A percentile compares a stretch with the other conserved stretches of the same genome.
Conservation (phyloP, 1,284 basidiomycete genomes). For the Binderoboletus segoi region DNA sequence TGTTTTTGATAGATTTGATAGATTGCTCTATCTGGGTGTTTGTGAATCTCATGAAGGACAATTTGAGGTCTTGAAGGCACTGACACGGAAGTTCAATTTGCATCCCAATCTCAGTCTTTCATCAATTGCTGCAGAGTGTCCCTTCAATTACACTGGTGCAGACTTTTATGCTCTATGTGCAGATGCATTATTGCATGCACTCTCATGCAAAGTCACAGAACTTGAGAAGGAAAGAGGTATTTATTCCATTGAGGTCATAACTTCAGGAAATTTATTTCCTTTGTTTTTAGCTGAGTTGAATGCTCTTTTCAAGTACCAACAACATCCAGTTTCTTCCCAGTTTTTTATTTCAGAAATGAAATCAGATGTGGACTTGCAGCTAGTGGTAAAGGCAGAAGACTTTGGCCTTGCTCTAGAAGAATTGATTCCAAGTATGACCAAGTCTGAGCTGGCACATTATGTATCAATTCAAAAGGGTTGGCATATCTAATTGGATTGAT, state of each 20-base stretch:
- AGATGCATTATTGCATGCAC: constrained; percentile 94
- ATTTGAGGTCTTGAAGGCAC: constrained; percentile 83
- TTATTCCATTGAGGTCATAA: neutral
- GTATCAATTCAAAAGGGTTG: constrained; percentile 26
- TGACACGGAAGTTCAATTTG: constrained; percentile 92
- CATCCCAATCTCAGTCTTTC: constrained; percentile 70
- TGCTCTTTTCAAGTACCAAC: constrained; percentile 46
- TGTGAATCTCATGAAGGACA: constrained; percentile 88
- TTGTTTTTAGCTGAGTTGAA: constrained; percentile 52
- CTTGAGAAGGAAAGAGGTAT: constrained; percentile 75
- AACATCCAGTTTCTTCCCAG: constrained; percentile 82
- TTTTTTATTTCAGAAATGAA: constrained; percentile 93
- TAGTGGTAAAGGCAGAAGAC: constrained; percentile 74
- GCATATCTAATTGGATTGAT: too few species aligned
- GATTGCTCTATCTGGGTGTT: constrained; percentile 96
- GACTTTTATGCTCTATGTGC: constrained; percentile 98
- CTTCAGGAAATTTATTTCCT: neutral
- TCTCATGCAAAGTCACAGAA: constrained; percentile 84
- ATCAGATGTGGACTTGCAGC: constrained; percentile 67
- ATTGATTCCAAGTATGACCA: constrained; percentile 87
- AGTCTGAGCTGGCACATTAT: constrained; percentile 91
- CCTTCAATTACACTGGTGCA: constrained; percentile 95
- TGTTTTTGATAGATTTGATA: constrained; percentile 80
- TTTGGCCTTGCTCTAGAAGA: constrained; percentile 78
- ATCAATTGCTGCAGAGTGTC: constrained; percentile 74